Conservation (phyloP, 768 basidiomycete genomes). For the Udeniomyces megalosporus region DNA sequence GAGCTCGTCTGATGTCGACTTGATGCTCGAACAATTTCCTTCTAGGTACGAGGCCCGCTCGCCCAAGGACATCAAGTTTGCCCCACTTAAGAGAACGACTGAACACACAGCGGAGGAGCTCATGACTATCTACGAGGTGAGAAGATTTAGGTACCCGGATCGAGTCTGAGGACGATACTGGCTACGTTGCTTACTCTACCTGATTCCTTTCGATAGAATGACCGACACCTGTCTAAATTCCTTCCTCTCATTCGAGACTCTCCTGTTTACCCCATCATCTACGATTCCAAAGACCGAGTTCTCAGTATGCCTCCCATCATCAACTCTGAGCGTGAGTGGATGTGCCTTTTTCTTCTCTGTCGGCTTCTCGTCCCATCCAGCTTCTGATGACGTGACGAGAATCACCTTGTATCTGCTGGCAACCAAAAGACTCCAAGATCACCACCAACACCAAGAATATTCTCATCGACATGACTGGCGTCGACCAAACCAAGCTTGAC, state of each 20-base stretch:
- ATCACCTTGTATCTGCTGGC: not conserved
- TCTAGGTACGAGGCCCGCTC: slow-evolving; percentile 25
- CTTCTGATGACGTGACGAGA: too few species aligned
- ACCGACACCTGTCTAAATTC: slow-evolving; percentile 78
- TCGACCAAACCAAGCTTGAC: slow-evolving; percentile 86
- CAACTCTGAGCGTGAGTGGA: slow-evolving; percentile 60
- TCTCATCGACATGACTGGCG: slow-evolving; percentile 93
- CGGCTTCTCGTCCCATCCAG: not conserved
- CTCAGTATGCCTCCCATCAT: slow-evolving; percentile 97
- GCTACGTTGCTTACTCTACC: not conserved
- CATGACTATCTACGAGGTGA: slow-evolving; percentile 84
- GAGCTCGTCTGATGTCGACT: too few species aligned
- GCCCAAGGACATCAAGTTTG: slow-evolving; percentile 81
- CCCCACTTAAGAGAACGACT: slow-evolving; percentile 62
- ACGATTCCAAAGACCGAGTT: slow-evolving; percentile 71
- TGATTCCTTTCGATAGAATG: slow-evolving; percentile 40
- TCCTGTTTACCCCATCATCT: slow-evolving; percentile 94
- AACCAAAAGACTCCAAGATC: slow-evolving; percentile 61
- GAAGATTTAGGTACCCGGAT: too few species aligned
- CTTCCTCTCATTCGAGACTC: slow-evolving; percentile 86
- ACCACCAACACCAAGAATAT: slow-evolving; percentile 80
- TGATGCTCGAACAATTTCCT: not conserved
- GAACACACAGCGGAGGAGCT: slow-evolving; percentile 74
- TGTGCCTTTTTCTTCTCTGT: not conserved
- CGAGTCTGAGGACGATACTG: too few species aligned